Conservation (phyloP, 1,284 basidiomycete genomes). For the Malassezia pachydermatis region DNA sequence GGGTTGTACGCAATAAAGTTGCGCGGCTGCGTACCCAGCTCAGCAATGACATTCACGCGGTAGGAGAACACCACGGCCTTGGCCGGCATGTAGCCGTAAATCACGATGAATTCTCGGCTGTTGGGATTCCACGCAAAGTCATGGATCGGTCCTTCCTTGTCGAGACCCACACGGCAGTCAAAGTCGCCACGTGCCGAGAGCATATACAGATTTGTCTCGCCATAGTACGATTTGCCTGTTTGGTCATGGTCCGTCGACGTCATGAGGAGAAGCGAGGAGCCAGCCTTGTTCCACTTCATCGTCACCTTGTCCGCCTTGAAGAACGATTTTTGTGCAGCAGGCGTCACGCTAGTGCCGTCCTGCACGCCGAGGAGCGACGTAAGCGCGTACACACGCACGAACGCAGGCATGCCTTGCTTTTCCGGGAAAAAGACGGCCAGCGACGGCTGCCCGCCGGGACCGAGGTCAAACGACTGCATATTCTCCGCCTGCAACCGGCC, state of each 20-base stretch:
- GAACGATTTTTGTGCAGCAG: conserved; percentile 65
- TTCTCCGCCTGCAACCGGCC: conserved; percentile 75
- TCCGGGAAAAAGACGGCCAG: conserved; percentile 84
- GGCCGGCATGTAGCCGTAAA: conserved; percentile 95
- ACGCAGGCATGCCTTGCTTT: conserved; percentile 92
- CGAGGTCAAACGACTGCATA: conserved; percentile 63
- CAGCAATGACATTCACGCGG: conserved; percentile 74
- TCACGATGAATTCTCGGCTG: conserved; percentile 79
- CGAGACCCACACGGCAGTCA: conserved; percentile 79
- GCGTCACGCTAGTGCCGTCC: conserved; percentile 57
- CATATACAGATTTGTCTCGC: conserved; percentile 88
- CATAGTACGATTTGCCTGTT: conserved; percentile 94
- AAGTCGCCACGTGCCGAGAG: conserved; percentile 90
- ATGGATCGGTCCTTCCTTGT: conserved; percentile 95
- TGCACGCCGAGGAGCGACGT: conserved; percentile 53
- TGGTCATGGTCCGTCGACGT: conserved; percentile 95
- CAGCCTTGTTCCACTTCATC: conserved; percentile 93
- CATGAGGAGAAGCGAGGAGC: conserved; percentile 62
- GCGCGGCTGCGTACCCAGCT: conserved; percentile 76
- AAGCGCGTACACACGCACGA: conserved; percentile 72
- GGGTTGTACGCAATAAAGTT: conserved; percentile 94
- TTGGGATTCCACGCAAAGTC: conserved; percentile 97
- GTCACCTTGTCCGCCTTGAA: conserved; percentile 88
- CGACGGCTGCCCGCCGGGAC: conserved; percentile 70
- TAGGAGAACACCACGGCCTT: conserved; percentile 84